Conservation (phyloP, 2,329 filamentous ascomycete genomes). For the Hymenoscyphus albidus region DNA sequence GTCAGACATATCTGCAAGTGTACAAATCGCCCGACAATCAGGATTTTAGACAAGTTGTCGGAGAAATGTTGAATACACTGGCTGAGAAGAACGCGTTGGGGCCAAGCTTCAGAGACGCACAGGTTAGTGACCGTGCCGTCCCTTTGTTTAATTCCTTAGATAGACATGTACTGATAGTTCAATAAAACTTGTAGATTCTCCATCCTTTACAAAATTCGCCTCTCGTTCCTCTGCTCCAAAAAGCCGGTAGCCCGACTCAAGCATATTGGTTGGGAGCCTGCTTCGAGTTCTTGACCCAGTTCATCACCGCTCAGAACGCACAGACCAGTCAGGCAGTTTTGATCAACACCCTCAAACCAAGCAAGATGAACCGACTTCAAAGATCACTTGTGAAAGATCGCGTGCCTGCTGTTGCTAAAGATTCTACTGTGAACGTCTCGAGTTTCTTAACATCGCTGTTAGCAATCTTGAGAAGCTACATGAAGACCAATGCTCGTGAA, state of each 20-base stretch:
- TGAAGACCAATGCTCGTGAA: slow-evolving; percentile 35
- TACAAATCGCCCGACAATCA: slow-evolving; percentile 25
- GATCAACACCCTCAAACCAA: slow-evolving; percentile 45
- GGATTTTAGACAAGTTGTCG: slow-evolving; percentile 25
- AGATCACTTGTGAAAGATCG: slow-evolving; percentile 53
- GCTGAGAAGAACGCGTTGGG: slow-evolving; percentile 22
- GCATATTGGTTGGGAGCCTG: slow-evolving; percentile 49
- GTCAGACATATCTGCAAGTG: slow-evolving; percentile 25
- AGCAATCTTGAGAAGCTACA: slow-evolving; percentile 41
- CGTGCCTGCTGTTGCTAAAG: slow-evolving; percentile 54
- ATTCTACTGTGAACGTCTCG: slow-evolving; percentile 54
- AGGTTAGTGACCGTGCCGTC: slow-evolving; percentile 41
- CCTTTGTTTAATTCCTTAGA: slow-evolving; percentile 21
- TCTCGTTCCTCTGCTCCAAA: slow-evolving; percentile 45
- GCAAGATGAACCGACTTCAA: slow-evolving; percentile 55
- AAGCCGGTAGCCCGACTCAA: slow-evolving; percentile 33
- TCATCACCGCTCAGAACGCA: slow-evolving; percentile 41
- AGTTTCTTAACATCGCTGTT: slow-evolving; percentile 48
- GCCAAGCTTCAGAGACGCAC: slow-evolving; percentile 38
- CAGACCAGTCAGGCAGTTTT: slow-evolving; percentile 43
- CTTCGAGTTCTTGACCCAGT: slow-evolving; percentile 48
- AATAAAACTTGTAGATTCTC: slow-evolving; percentile 44
- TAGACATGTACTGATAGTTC: slow-evolving; percentile 34
- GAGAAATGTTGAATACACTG: slow-evolving; percentile 26
- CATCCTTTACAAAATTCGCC: slow-evolving; percentile 57